These are phyloP conservation scores for Thalassiosira livingstoniorum DNA, from an alignment of 352 stramenopile genomes.

Conservation along the genomic window DNA sequence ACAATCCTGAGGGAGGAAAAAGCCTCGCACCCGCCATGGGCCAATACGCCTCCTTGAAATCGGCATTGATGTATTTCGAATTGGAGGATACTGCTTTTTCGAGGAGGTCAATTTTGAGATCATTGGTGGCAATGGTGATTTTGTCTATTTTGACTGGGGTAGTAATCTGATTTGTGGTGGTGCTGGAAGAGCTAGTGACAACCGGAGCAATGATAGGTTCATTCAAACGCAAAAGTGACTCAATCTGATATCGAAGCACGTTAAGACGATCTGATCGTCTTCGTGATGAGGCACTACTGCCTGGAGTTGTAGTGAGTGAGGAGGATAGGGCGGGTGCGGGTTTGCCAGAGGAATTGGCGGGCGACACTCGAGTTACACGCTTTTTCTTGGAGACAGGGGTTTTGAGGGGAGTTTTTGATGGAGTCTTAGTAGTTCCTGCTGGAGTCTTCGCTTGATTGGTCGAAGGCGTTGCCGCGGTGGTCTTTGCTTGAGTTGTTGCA, in stretches of 20 bases:
- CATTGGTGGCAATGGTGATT: slow-evolving; percentile 27
- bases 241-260: slow-evolving; percentile 43
- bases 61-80: too few relatives aligned
- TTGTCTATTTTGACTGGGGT: slow-evolving; percentile 3
- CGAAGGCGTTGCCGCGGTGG: too few relatives aligned
- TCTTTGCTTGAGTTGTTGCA: too few relatives aligned
- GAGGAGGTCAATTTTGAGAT: slow-evolving; percentile 53
- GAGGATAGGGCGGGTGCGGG: too few relatives aligned
- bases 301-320: too few relatives aligned
- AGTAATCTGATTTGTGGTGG: neutral
- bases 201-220: neutral
- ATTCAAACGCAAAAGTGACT: slow-evolving; percentile 32
- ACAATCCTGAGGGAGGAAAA: slow-evolving; percentile 65
- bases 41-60: slow-evolving; percentile 42
- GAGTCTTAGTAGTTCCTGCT: too few relatives aligned
- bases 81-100: slow-evolving; percentile 52
- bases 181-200: neutral
- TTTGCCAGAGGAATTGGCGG: too few relatives aligned
- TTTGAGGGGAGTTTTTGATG: neutral
- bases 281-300: too few relatives aligned
- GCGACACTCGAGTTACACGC: neutral
- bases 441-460: too few relatives aligned
- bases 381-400: slow-evolving; percentile 3
- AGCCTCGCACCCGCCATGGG: slow-evolving; percentile 56
- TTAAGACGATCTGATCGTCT: slow-evolving; percentile 50